Conservation (phyloP, 2,329 filamentous ascomycete species). For the Nannizzia gypsea region DNA sequence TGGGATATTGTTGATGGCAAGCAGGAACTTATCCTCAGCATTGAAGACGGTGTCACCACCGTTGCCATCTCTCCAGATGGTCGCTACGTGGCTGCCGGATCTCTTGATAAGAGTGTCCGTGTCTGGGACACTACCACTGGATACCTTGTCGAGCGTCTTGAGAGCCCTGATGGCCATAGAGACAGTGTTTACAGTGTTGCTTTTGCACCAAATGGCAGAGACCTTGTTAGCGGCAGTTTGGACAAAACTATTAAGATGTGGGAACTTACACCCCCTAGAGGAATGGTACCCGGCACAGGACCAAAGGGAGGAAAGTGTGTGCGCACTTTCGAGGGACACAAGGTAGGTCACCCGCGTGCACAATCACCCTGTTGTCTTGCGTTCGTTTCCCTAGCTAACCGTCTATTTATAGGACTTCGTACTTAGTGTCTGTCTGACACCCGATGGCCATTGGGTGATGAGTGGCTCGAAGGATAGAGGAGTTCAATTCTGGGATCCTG, state of each 20-base stretch:
- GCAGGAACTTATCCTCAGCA: slow-evolving; percentile 73
- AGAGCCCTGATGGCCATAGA: slow-evolving; percentile 88
- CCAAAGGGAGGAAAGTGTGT: slow-evolving; percentile 85
- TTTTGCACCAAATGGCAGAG: slow-evolving; percentile 84
- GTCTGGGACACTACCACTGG: slow-evolving; percentile 89
- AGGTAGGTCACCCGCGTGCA: slow-evolving; percentile 45
- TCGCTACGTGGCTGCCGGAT: slow-evolving; percentile 86
- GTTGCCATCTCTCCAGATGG: slow-evolving; percentile 95
- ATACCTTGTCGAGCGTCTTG: slow-evolving; percentile 77
- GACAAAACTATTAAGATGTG: slow-evolving; percentile 99
- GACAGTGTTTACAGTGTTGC: slow-evolving; percentile 95
- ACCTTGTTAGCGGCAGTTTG: slow-evolving; percentile 85
- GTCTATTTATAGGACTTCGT: slow-evolving; percentile 65
- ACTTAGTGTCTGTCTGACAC: slow-evolving; percentile 85
- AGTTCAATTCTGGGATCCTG: slow-evolving; percentile 97
- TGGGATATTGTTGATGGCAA: slow-evolving; percentile 86
- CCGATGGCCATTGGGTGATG: slow-evolving; percentile 89
- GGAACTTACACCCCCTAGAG: slow-evolving; percentile 67
- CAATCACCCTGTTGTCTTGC: neutral
- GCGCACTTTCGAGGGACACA: slow-evolving; percentile 93
- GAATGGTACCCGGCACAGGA: slow-evolving; percentile 51
- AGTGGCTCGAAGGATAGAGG: slow-evolving; percentile 94
- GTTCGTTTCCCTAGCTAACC: slow-evolving; percentile 8
- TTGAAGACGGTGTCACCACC: slow-evolving; percentile 94
- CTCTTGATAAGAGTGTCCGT: slow-evolving; percentile 91